A percentile compares a stretch with the other conserved stretches of the same genome.
These are phyloP conservation scores for Globisporangium nunn DNA, from an alignment of 352 stramenopile genomes.

Conservation along the genomic window DNA sequence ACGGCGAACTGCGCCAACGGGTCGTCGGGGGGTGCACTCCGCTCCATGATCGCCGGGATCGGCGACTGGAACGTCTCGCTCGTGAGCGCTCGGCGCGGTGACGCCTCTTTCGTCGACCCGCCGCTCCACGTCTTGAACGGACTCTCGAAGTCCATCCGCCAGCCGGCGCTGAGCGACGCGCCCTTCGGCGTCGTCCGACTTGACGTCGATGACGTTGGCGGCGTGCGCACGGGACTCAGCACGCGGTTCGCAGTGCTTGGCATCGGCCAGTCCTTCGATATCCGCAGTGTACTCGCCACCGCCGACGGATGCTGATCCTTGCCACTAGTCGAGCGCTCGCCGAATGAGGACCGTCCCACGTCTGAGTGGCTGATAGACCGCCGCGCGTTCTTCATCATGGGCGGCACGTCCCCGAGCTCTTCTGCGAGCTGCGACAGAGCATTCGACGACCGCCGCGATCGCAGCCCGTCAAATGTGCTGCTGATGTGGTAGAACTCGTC, in stretches of 20 bases:
- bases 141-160: conserved; percentile 73
- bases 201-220: conserved; percentile 4
- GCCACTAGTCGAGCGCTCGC: conserved; percentile 10
- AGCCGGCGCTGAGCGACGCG: conserved; percentile 11
- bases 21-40: not conserved
- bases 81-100: conserved; percentile 28
- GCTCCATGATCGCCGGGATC: conserved; percentile 20
- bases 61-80: conserved; percentile 47
- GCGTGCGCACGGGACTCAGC: conserved; percentile 17
- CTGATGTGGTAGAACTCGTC: conserved; percentile 16
- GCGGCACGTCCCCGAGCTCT: conserved; percentile 32
- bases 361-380: conserved; percentile 68
- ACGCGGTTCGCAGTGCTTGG: conserved; percentile 13
- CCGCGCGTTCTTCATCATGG: conserved; percentile 38
- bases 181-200: conserved; percentile 7
- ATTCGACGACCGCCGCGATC: conserved; percentile 28
- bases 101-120: conserved; percentile 26
- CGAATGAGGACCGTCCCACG: conserved; percentile 15
- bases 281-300: conserved; percentile 9
- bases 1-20: conserved; percentile 1
- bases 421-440: conserved; percentile 20
- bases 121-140: conserved; percentile 72
- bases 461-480: conserved; percentile 6
- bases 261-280: conserved; percentile 44
- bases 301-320: not conserved